Evolutionary conservation across 2,329 filamentous ascomycete species (phyloP), one percentile per base, ranked within the genome.

Genomic region (Fusarium armeniacum): DNA sequence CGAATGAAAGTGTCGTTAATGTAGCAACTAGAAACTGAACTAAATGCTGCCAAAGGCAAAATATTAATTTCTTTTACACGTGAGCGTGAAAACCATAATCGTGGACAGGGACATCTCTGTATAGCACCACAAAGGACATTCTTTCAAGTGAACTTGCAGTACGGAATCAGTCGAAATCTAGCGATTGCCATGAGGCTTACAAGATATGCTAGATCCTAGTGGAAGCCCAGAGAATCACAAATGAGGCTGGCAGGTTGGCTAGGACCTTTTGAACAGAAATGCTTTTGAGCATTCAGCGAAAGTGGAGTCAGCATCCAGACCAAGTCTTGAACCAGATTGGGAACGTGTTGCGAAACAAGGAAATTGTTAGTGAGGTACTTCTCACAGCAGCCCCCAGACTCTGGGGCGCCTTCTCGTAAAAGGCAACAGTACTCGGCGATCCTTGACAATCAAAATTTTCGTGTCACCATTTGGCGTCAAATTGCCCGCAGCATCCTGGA

Each of bases 311-410:
- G 50, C 44, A 52, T 66, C 55, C 47, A 60, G 67, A 47, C 52
- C 36, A 35, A 41, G 53, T 47, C 44, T 47, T 59, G 62, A 45
- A 41, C 46, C 28, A 20, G 28, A 38, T 26, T 36, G 43, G n/a
- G 38, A 24, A 33, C 12, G 51, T 49, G 71, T 72, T 32, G 22
- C 43, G 32, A 38, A 47, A 65, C 51, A 41, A 54, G 53, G 49
- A 75, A 80, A 80, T 80, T 81, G 79, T 81, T 81, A 81, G 72
- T 65, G 78, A 45, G 76, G 72, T 81, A 81, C 80, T 71, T 81
- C 55, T 55, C 58, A 43, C 41, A 65, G 69, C 54, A 62, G 45
- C 49, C 60, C 52, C 61, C 63, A 51, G 45, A 58, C 49, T 69
- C 69, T 70, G 67, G 67, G 67, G 67, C 72, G 72, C 69, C 60